phyloP scores from a whole-genome alignment of 352 stramenopile genomes.

The Phytophthora pseudosyringae region DNA sequence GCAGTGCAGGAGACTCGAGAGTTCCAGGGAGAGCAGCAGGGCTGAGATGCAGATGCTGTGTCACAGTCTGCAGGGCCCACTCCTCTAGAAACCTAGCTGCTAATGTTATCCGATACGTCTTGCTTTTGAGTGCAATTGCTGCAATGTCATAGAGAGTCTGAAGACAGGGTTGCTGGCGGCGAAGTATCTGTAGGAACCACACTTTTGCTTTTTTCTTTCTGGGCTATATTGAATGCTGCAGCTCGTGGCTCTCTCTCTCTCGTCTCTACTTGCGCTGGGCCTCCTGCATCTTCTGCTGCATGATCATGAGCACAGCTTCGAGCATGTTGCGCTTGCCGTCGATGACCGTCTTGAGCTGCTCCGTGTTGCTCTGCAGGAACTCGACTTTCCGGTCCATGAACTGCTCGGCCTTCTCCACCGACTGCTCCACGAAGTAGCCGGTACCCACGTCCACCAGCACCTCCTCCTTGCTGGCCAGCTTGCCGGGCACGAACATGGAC shows the following conservation, averaged over 20 bases:
- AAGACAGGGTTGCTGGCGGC: neutral
- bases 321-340: conserved; percentile 84
- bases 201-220: conserved; percentile 2
- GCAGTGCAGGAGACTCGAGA: neutral
- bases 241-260: neutral
- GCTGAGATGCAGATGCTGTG: neutral
- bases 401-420: conserved; percentile 82
- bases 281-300: conserved; percentile 86
- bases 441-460: conserved; percentile 95
- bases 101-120: conserved; percentile 8
- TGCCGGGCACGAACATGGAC: conserved; percentile 94
- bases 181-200: too few species aligned
- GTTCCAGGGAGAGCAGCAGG: neutral
- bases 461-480: conserved; percentile 84
- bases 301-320: conserved; percentile 80
- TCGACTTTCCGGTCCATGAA: conserved; percentile 94
- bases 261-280: conserved; percentile 34
- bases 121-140: conserved; percentile 11
- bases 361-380: conserved; percentile 93
- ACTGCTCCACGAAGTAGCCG: conserved; percentile 95
- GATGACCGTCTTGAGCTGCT: conserved; percentile 92
- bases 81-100: conserved; percentile 6
- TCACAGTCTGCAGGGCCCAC: neutral
- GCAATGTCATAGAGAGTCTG: neutral
- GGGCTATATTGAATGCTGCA: conserved; percentile 20